A percentile compares a stretch with the other conserved stretches of the same genome.
Conservation (phyloP, 352 stramenopile genomes). For the Blastocystis sp. region DNA sequence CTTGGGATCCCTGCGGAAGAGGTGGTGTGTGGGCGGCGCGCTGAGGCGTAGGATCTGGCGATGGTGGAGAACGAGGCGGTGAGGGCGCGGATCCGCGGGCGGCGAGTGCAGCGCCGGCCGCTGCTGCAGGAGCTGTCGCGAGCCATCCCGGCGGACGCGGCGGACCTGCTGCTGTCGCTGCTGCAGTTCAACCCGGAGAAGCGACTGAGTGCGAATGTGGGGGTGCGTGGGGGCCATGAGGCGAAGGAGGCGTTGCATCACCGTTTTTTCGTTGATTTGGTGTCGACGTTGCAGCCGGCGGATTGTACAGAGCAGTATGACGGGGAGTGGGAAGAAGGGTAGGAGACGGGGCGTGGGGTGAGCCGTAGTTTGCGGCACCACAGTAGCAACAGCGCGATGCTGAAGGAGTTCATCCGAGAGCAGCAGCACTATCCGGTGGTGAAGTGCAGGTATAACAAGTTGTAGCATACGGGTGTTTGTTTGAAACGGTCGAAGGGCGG, state of each 20-base stretch:
- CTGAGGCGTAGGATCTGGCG: conserved; percentile 30
- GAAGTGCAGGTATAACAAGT: conserved; percentile 23
- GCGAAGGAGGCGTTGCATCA: conserved; percentile 50
- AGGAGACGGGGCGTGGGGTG: neutral
- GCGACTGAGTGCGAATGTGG: conserved; percentile 16
- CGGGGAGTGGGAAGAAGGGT: conserved; percentile 15
- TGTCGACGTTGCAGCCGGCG: neutral
- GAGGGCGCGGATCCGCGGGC: neutral
- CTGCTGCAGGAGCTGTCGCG: conserved; percentile 25
- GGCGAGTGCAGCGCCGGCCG: neutral
- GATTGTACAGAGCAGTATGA: conserved; percentile 22
- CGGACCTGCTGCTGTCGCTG: conserved; percentile 16
- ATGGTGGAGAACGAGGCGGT: conserved; percentile 46
- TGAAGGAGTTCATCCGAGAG: conserved; percentile 22
- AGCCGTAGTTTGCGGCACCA: neutral
- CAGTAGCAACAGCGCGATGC: neutral
- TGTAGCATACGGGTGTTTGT: conserved; percentile 31
- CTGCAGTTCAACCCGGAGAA: conserved; percentile 50
- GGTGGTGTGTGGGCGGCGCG: neutral
- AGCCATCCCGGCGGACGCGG: neutral
- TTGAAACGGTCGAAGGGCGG: neutral
- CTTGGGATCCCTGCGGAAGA: conserved; percentile 22
- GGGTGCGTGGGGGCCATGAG: neutral
- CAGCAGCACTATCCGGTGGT: conserved; percentile 36
- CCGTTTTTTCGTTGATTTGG: conserved; percentile 37